Evolutionary conservation across 2,329 filamentous ascomycete genomes (phyloP).

Genomic region (Pleomassaria siparia): DNA sequence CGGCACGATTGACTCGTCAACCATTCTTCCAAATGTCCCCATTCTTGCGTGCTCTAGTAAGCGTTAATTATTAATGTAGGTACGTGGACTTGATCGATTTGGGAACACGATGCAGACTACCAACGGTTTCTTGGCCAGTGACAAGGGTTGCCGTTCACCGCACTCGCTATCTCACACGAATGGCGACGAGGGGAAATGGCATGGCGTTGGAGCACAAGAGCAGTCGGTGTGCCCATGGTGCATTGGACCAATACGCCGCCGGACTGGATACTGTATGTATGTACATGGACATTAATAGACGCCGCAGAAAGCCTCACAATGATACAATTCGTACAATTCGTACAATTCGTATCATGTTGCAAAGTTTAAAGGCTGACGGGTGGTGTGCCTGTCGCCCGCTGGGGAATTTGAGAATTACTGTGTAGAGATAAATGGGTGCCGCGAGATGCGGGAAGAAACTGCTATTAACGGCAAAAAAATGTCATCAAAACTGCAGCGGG

Average conservation of each 20-base stretch:
- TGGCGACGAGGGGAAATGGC: not conserved
- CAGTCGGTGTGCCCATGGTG: constrained; percentile 16
- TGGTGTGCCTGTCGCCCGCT: no score
- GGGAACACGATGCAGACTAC: not conserved
- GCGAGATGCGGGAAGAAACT: constrained; percentile 16
- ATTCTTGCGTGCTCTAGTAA: not conserved
- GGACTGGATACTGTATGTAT: no score
- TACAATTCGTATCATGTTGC: no score
- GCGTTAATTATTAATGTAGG: not conserved
- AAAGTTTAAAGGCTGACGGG: no score
- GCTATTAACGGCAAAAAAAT: constrained; percentile 13
- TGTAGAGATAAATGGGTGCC: constrained; percentile 19
- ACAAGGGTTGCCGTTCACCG: not conserved
- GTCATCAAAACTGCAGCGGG: constrained; percentile 15
- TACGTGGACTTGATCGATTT: not conserved
- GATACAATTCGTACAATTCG: no score
- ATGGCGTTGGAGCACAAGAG: not conserved
- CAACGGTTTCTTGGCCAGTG: not conserved
- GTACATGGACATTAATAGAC: no score
- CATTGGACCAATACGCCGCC: constrained; percentile 4
- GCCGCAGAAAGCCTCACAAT: not conserved
- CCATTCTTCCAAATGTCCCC: not conserved
- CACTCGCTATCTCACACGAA: constrained; percentile 4
- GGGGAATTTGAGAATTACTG: no score
- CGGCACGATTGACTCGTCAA: no score